These are phyloP conservation scores for Salvia sclarea DNA, from an alignment of 305 asterid genomes.

Conservation along the genomic window DNA sequence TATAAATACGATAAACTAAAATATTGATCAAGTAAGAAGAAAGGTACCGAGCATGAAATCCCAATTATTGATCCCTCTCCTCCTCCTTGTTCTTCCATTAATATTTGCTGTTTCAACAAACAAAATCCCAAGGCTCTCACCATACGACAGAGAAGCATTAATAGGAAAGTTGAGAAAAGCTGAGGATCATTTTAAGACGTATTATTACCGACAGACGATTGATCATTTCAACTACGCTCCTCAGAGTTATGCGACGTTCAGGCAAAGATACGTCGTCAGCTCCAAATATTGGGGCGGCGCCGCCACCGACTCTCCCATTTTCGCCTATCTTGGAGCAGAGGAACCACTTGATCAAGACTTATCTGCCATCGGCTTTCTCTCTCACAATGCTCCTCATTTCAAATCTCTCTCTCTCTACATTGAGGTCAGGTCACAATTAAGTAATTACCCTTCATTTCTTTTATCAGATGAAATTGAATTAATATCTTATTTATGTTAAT, in stretches of 20 bases:
- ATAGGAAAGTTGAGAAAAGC: neutral
- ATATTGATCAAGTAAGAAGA: neutral
- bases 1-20: no score
- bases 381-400: constrained; percentile 55
- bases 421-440: constrained; percentile 41
- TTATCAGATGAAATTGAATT: no score
- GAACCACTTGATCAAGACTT: constrained; percentile 35
- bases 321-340: constrained; percentile 71
- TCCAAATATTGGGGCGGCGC: constrained; percentile 65
- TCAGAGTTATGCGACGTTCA: constrained; percentile 55
- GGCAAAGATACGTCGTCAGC: constrained; percentile 51
- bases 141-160: constrained; percentile 18
- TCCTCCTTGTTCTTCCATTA: constrained; percentile 11
- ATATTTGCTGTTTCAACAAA: constrained; percentile 14
- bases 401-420: constrained; percentile 62
- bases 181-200: constrained; percentile 25
- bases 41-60: neutral
- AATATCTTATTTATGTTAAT: no score
- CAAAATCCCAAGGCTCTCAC: constrained; percentile 35
- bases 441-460: no score
- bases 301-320: constrained; percentile 46
- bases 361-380: constrained; percentile 43
- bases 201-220: constrained; percentile 55
- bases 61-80: constrained; percentile 2
- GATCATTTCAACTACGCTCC: constrained; percentile 73